Base-by-base conservation (phyloP, 257 asterid species). In the Galeopsis tetrahit region DNA sequence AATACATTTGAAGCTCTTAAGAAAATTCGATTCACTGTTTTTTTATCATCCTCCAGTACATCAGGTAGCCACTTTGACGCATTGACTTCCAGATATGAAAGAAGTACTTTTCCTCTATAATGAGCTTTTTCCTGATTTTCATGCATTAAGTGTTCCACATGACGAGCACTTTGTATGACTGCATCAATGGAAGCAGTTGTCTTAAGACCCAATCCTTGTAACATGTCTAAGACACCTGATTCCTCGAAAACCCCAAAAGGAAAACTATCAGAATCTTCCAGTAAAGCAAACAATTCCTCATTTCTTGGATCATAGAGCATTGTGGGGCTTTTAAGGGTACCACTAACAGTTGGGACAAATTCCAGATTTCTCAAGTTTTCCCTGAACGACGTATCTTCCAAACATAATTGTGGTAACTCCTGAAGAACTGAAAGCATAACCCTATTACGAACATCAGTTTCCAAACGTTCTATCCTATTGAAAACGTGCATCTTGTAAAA, bases 181-280 rank as follows among this genome's bases (percentile, higher is more conserved):
- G 97, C 83, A 80, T 87, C 98, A 77, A 82, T 32, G 70, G 98
- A 86, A 49, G 85, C 97, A 55, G 90, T 78, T 79, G 91, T 86
- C 82, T 88, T 91, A 58, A 93, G 97, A 77, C 98, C 98, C 88
- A 93, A 81, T 77, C 92, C 85, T 69, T 85, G 96, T 80, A 93
- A 81, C 91, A 91, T 91, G 75, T 90, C 98, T 67, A 93, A 77
- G 78, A 86, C 78, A 72, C 77, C 87, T 48, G 86, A 68, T 78
- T 89, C 96, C 75, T 75, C 78, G 76, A 90, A 93, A 76, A 73
- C 77, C 42, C 90, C 88, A 75, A 67, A 81, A 4, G 98, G 98
- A 78, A 93, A 93, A 80, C 82, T 75, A 77, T 89, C 98, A 75
- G 87, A 78, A 80, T 93, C 96, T 75, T 89, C 96, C 67, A 93